phyloP scores from a whole-genome alignment of 1,284 basidiomycete species.

The Tremellales sp. region DNA sequence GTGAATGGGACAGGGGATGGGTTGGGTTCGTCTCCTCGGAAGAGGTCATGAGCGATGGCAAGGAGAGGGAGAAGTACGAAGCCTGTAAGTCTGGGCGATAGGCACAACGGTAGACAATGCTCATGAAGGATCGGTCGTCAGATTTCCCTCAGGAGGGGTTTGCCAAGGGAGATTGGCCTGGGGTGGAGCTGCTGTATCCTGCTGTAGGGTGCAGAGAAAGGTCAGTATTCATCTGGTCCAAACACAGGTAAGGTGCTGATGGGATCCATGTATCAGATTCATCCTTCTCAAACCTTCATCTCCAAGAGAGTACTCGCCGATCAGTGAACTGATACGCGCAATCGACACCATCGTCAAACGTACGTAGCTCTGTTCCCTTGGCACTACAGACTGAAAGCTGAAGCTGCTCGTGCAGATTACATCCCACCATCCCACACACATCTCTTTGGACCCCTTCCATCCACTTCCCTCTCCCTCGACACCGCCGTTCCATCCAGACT shows the following conservation, averaged over 20 bases:
- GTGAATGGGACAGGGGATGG: slow-evolving; percentile 40
- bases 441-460: slow-evolving; percentile 42
- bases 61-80: slow-evolving; percentile 28
- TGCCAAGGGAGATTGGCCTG: slow-evolving; percentile 39
- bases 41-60: slow-evolving; percentile 24
- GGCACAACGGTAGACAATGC: neutral
- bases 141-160: slow-evolving; percentile 47
- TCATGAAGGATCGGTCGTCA: slow-evolving; percentile 9
- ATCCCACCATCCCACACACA: slow-evolving; percentile 37
- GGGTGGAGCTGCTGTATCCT: slow-evolving; percentile 49
- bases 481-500: slow-evolving; percentile 24
- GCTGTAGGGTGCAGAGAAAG: slow-evolving; percentile 41
- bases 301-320: slow-evolving; percentile 49
- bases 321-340: slow-evolving; percentile 45
- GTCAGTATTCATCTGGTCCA: slow-evolving; percentile 22
- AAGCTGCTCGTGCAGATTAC: slow-evolving; percentile 25
- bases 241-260: neutral
- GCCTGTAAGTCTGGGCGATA: slow-evolving; percentile 27
- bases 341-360: slow-evolving; percentile 40
- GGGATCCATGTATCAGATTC: slow-evolving; percentile 30
- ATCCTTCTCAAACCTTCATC: slow-evolving; percentile 41
- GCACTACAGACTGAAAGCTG: too few relatives aligned
- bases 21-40: slow-evolving; percentile 37
- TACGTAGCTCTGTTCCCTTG: slow-evolving; percentile 16
- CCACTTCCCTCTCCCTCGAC: slow-evolving; percentile 22